These are phyloP conservation scores for Alternaria metachromatica DNA, from an alignment of 2,329 filamentous ascomycete species.

Conservation along the genomic window DNA sequence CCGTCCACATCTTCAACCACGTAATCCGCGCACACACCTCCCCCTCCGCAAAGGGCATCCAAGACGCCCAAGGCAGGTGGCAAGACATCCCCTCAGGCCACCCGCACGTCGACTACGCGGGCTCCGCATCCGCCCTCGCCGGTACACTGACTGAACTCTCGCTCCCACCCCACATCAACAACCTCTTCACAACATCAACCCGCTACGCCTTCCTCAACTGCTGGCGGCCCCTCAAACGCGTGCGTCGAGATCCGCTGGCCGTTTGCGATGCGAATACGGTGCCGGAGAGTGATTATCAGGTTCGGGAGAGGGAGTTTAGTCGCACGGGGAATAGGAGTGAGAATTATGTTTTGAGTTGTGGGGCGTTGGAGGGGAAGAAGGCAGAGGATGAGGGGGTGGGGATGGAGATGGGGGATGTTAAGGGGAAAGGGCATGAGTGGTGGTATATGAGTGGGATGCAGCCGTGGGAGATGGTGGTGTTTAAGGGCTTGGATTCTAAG, in stretches of 20 bases:
- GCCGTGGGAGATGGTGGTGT: constrained; percentile 31
- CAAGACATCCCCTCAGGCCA: constrained; percentile 30
- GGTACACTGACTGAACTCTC: constrained; percentile 26
- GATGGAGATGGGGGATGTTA: not conserved
- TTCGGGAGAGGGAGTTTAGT: constrained; percentile 21
- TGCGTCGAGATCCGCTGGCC: constrained; percentile 34
- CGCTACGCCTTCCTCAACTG: constrained; percentile 39
- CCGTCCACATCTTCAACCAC: constrained; percentile 42
- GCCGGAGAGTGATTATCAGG: constrained; percentile 25
- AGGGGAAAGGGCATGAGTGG: constrained; percentile 29
- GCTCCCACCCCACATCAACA: constrained; percentile 13
- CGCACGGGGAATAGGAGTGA: constrained; percentile 20
- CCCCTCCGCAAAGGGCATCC: constrained; percentile 50
- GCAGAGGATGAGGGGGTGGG: not conserved
- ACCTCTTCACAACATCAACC: constrained; percentile 5
- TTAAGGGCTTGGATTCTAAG: constrained; percentile 36
- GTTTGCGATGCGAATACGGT: constrained; percentile 29
- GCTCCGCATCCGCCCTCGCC: constrained; percentile 8
- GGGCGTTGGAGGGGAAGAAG: not conserved
- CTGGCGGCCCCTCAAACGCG: constrained; percentile 36
- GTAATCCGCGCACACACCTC: constrained; percentile 56
- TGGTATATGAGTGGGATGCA: constrained; percentile 36
- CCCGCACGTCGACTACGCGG: constrained; percentile 30
- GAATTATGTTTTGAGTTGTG: constrained; percentile 29
- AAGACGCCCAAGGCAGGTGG: constrained; percentile 56